Percentiles rank a stretch among this genome's conserved stretches.
Evolutionary conservation across 2,329 filamentous ascomycete species (phyloP).

Genomic region (Ascocoryne sarcoides): DNA sequence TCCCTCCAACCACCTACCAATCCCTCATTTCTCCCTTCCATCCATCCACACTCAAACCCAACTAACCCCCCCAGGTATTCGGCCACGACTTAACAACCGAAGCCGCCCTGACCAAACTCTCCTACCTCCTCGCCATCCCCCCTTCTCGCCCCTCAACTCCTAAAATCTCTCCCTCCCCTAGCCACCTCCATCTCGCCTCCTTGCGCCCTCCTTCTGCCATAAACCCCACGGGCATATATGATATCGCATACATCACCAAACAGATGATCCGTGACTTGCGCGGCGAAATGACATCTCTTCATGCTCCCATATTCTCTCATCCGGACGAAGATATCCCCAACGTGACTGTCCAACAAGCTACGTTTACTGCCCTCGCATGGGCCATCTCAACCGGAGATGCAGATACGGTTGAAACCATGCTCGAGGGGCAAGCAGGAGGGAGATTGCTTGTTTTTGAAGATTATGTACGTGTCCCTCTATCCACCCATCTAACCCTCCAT

Average conservation of each 20-base stretch:
- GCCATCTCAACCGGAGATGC: constrained; percentile 52
- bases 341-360: constrained; percentile 37
- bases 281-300: constrained; percentile 52
- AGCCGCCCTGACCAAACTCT: constrained; percentile 29
- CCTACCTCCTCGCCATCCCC: constrained; percentile 47
- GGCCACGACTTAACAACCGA: constrained; percentile 62
- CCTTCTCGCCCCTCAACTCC: neutral
- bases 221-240: too few relatives aligned
- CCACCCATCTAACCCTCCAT: too few relatives aligned
- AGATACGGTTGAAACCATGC: constrained; percentile 28
- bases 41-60: neutral
- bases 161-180: neutral
- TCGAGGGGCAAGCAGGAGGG: too few relatives aligned
- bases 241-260: constrained; percentile 48
- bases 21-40: constrained; percentile 15
- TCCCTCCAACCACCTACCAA: constrained; percentile 16
- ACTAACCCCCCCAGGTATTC: constrained; percentile 33
- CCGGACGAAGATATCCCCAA: constrained; percentile 32
- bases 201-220: neutral
- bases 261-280: constrained; percentile 55
- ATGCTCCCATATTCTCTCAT: constrained; percentile 42
- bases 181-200: neutral
- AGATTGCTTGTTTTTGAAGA: too few relatives aligned
- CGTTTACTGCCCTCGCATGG: constrained; percentile 52
- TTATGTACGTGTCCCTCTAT: too few relatives aligned